Evolutionary conservation across 2,329 filamentous ascomycete genomes (phyloP), one percentile per base, ranked within the genome.

Genomic region (Phyllosticta capitalensis): DNA sequence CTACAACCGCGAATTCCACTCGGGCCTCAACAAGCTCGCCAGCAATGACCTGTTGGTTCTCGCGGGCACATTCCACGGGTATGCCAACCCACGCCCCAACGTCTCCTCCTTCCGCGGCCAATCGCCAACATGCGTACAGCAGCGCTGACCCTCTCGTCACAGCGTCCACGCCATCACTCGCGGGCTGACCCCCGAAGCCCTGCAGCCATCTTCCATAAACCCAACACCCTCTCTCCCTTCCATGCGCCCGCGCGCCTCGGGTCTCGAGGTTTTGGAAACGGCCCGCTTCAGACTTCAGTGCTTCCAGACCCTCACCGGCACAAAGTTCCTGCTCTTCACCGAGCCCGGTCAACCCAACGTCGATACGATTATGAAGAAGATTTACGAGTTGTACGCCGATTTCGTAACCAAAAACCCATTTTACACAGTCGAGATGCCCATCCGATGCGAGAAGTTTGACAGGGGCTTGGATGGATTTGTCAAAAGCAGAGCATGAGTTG

Each of bases 381-480:
- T 96, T 67, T 97, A 99, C 73, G 94, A 97, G 72, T 77, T 97
- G 56, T 99, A 97, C 77, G 83, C 90, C 55, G 94, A 99, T 74
- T 97, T 90, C 72, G 94, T 99, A 66, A 97, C 96, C 90, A 99
- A 97, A 81, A 99, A 99, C 73, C 94, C 94, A 0, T 99, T 99
- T 71, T 97, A 97, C 76, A 92, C 94, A 69, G 80, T 96, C 60
- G 94, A 99, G 77, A 99, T 97, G 92, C 94, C 94, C 6, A 85
- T 99, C 58, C 82, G 94, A 63, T 96, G 94, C 75, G 94, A 97
- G 70, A 88, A 90, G 67, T 99, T 96, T 77, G 94, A 99, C 73
- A 81, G 92, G 67, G 90, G 90, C 73, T 73, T 96, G 64, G 82
- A 83, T 65, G 89, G 86, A 45, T 95, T 92, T 75, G 84, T 96